Base-by-base conservation (phyloP, 192 early-diverging fungal species). In the Podila epicladia region DNA sequence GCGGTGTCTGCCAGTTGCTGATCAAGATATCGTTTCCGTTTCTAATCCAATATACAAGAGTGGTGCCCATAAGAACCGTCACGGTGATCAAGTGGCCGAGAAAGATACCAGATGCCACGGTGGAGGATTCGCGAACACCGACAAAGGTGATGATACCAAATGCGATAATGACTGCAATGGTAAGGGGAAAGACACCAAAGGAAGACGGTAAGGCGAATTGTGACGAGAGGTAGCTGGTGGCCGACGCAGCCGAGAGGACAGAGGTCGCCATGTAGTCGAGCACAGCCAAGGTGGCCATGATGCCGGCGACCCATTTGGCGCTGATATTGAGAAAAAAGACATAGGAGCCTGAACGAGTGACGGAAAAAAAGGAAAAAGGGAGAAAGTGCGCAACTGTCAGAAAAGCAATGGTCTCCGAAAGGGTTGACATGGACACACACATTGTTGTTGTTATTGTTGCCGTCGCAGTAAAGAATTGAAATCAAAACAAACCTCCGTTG, bases 201-300 rank as follows among this genome's bases (percentile, higher is more conserved):
- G 64, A 35, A 20, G 32, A 53, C 2, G 83, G 79, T 6, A 86
- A 63, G 31, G 71, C 33, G 12, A 86, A 82, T 71, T 87, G 68
- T 15, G 68, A 70, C 11, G 84, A 72, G 11, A 86, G 49, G 64
- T 90, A 89, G 38, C 86, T 80, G 6, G 85, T 72, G 2, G 89
- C 88, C 1, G 89, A 72, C 20, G 88, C 85, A 7, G 88, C 88
- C 12, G 83, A 83, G 22, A 90, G 87, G 5, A 86, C 87, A 37
- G 84, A 84, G 5, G 88, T 86, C 3, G 87, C 82, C 19, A 89
- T 45, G 60, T 89, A 90, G 62, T 88, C 85, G 17, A 90, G 66
- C 4, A 90, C 74, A 19, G 71, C 72, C 20, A 87, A 63, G 31
- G 77, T 82, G 0, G 88, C 89, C 4, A 83, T 87, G 26, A 87